Conservation (phyloP, 2,329 filamentous ascomycete genomes). For the Apiospora saccharicola region DNA sequence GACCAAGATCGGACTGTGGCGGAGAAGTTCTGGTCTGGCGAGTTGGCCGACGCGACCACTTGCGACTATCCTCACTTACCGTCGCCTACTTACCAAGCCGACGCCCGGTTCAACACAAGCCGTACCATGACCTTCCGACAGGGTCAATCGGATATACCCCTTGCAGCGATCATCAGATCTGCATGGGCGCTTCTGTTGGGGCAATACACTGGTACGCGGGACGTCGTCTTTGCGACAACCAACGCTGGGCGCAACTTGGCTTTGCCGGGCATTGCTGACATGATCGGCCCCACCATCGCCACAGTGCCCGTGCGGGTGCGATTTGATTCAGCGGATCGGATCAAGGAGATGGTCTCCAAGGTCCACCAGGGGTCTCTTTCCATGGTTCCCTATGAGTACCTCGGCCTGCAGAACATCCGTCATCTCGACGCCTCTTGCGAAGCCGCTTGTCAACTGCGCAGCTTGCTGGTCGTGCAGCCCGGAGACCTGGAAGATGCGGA, state of each 20-base stretch:
- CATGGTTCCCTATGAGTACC: slow-evolving; percentile 21
- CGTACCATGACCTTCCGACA: background rate
- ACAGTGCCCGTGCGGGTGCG: slow-evolving; percentile 50
- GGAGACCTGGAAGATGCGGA: background rate
- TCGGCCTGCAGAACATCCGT: slow-evolving; percentile 11
- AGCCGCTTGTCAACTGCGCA: slow-evolving; percentile 22
- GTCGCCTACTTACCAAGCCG: slow-evolving; percentile 8
- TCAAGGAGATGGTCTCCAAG: slow-evolving; percentile 50
- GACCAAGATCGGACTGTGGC: background rate
- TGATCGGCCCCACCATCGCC: slow-evolving; percentile 43
- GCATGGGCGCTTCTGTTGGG: slow-evolving; percentile 6
- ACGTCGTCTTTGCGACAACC: slow-evolving; percentile 47
- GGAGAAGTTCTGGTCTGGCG: background rate
- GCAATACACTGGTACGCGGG: background rate
- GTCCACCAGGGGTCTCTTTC: slow-evolving; percentile 26
- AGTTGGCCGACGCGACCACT: background rate
- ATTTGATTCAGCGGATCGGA: slow-evolving; percentile 37
- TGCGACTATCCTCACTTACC: background rate
- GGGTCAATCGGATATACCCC: background rate
- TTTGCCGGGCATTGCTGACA: slow-evolving; percentile 28
- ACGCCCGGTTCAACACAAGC: background rate
- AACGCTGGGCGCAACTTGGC: slow-evolving; percentile 45
- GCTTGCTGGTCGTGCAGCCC: slow-evolving; percentile 22
- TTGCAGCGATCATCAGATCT: background rate
- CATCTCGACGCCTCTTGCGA: slow-evolving; percentile 2